Conservation (phyloP, 129 eudicot genomes). For the Escallonia rubra region DNA sequence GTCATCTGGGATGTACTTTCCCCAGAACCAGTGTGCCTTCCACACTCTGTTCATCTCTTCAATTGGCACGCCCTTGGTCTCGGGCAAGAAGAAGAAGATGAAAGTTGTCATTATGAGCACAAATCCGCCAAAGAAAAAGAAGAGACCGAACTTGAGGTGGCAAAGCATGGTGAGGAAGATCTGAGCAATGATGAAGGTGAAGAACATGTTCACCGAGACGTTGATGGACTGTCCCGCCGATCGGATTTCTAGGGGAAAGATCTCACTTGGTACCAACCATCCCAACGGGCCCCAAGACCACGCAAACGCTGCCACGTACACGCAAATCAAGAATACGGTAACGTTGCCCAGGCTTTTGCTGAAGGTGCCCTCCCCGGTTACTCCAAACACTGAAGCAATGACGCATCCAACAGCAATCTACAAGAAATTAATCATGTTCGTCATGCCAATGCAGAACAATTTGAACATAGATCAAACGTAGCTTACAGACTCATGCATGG, state of each 20-base stretch:
- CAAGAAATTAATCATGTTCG: neutral
- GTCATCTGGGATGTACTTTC: constrained; percentile 22
- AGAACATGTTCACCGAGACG: constrained; percentile 41
- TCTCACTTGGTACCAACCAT: constrained; percentile 45
- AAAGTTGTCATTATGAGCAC: constrained; percentile 30
- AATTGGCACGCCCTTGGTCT: constrained; percentile 34
- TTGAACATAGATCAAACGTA: too few relatives aligned
- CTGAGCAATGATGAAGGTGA: constrained; percentile 43
- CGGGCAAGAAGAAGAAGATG: constrained; percentile 30
- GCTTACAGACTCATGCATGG: too few relatives aligned
- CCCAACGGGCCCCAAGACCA: constrained; percentile 58
- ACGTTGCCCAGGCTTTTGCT: constrained; percentile 7
- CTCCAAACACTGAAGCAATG: constrained; percentile 17
- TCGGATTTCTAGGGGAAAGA: constrained; percentile 32
- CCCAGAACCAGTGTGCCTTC: constrained; percentile 45
- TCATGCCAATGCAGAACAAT: too few relatives aligned
- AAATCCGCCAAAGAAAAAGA: constrained; percentile 32
- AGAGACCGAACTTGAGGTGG: constrained; percentile 33
- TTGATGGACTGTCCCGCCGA: constrained; percentile 37
- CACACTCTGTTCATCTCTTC: constrained; percentile 38
- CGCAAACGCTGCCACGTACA: constrained; percentile 39
- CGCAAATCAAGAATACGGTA: constrained; percentile 17
- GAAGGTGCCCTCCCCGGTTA: constrained; percentile 9
- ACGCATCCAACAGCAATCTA: constrained; percentile 15
- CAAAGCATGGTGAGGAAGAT: constrained; percentile 33